phyloP scores from a whole-genome alignment of 805 yeast genomes.

The Candida orba region DNA sequence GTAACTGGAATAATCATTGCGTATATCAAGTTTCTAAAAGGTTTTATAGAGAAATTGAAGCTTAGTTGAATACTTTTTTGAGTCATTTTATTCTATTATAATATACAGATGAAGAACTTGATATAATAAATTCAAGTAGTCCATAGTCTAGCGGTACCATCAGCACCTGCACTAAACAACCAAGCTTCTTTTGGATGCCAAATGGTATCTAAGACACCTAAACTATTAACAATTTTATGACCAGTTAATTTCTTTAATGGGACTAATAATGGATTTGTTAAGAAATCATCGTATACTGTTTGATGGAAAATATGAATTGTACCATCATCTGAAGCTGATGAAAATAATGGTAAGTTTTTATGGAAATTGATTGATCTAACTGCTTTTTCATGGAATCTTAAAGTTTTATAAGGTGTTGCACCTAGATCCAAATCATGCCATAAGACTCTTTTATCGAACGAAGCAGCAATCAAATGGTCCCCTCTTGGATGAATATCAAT shows the following conservation, averaged over 20 bases:
- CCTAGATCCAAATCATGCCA: conserved; percentile 96
- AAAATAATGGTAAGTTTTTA: conserved; percentile 81
- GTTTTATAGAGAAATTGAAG: no score
- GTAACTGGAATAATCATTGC: no score
- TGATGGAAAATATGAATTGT: conserved; percentile 91
- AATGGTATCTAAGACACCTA: conserved; percentile 79
- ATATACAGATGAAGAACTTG: background rate
- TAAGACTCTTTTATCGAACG: conserved; percentile 88
- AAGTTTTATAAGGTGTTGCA: conserved; percentile 86
- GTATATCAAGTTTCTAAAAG: no score
- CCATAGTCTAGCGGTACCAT: conserved; percentile 93
- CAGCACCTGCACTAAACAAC: conserved; percentile 97
- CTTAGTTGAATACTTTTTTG: no score
- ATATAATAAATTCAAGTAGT: conserved; percentile 48
- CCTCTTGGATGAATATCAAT: conserved; percentile 96
- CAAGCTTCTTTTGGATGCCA: conserved; percentile 99
- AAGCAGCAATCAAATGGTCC: conserved; percentile 85
- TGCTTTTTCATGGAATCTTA: conserved; percentile 92
- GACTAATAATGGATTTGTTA: conserved; percentile 92
- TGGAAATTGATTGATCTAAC: conserved; percentile 87
- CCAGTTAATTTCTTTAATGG: conserved; percentile 93
- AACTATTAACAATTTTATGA: conserved; percentile 67
- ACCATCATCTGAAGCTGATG: conserved; percentile 95
- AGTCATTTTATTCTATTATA: background rate
- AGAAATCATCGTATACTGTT: conserved; percentile 88